These are phyloP conservation scores for Simmondsia chinensis DNA, from an alignment of 148 eudicot species.

Conservation along the genomic window DNA sequence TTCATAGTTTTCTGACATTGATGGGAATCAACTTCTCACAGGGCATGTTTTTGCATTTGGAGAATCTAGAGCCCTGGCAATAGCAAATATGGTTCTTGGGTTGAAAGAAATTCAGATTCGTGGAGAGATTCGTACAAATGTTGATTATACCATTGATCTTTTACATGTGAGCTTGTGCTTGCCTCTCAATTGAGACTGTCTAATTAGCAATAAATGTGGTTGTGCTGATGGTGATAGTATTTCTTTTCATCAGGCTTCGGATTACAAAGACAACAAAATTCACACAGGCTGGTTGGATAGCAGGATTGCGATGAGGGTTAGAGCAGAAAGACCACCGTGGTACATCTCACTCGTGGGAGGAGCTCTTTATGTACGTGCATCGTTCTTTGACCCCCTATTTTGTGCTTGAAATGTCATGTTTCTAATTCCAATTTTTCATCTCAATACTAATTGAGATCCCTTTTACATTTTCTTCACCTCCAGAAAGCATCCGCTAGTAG, in stretches of 20 bases:
- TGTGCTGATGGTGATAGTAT: slow-evolving; percentile 2
- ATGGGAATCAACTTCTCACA: slow-evolving; percentile 25
- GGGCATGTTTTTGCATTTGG: slow-evolving; percentile 99
- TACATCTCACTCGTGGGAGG: slow-evolving; percentile 99
- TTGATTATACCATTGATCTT: slow-evolving; percentile 93
- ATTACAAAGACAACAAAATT: slow-evolving; percentile 86
- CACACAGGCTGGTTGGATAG: slow-evolving; percentile 99
- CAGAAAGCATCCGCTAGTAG: slow-evolving; percentile 99
- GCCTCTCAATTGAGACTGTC: too few species aligned
- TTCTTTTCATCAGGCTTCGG: slow-evolving; percentile 54
- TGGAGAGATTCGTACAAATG: slow-evolving; percentile 97
- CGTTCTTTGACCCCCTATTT: neutral
- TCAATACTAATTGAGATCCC: slow-evolving; percentile 1
- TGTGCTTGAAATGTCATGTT: neutral
- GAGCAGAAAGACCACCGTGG: slow-evolving; percentile 99
- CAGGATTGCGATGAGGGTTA: slow-evolving; percentile 98
- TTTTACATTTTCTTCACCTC: slow-evolving; percentile 10
- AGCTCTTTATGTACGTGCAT: slow-evolving; percentile 77
- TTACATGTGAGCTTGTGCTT: slow-evolving; percentile 53
- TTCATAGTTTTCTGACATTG: neutral
- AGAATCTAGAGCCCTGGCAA: slow-evolving; percentile 92
- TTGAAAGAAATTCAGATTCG: slow-evolving; percentile 97
- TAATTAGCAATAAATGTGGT: too few species aligned
- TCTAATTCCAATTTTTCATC: neutral
- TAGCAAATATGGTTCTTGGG: slow-evolving; percentile 99